Evolutionary conservation across 2,329 filamentous ascomycete genomes (phyloP), one percentile per base, ranked within the genome.

Genomic region (Apiospora pterosperma): DNA sequence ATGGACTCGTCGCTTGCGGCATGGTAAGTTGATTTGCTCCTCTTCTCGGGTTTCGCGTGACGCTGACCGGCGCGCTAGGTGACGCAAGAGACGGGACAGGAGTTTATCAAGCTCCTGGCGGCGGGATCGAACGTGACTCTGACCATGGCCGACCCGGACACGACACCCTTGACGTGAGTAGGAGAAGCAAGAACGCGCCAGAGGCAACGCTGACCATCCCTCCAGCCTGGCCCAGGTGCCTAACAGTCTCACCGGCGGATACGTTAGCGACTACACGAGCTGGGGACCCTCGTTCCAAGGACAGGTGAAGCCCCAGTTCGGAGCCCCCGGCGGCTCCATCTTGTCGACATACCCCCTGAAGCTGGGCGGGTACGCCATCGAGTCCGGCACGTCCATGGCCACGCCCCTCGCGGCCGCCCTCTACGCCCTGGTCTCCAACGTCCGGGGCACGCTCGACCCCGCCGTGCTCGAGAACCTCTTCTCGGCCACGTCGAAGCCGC

Each of bases 211-310:
- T n/a, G n/a, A n/a, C n/a, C n/a, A n/a, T n/a, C n/a, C n/a, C n/a
- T n/a, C n/a, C 21, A 44, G 11, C 21, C 12, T 42, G 11, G 5
- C 28, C 36, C n/a, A 36, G 36, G 25, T 14, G 21, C 36, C 21
- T 36, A 86, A 86, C 74, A 75, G 73, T 1, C 61, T 69, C 0
- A 83, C 81, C 0, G 84, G 82, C 1, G 87, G 87, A 7, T 83
- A 80, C 58, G 71, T 84, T 38, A 86, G 82, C 69, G 75, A 74
- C 5, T 88, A 78, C 72, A 85, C 83, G 48, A 84, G 81, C 6
- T 90, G 86, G 87, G 87, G 87, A 8, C 87, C 87, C 2, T 86
- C 82, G 3, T 88, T 81, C 73, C 86, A 89, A 70, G 77, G 86
- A 67, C 81, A 84, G 58, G 74, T 84, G 59, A 87, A 86, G 73